Evolutionary conservation across 2,329 filamentous ascomycete species (phyloP).

Genomic region (Epichloe typhina): DNA sequence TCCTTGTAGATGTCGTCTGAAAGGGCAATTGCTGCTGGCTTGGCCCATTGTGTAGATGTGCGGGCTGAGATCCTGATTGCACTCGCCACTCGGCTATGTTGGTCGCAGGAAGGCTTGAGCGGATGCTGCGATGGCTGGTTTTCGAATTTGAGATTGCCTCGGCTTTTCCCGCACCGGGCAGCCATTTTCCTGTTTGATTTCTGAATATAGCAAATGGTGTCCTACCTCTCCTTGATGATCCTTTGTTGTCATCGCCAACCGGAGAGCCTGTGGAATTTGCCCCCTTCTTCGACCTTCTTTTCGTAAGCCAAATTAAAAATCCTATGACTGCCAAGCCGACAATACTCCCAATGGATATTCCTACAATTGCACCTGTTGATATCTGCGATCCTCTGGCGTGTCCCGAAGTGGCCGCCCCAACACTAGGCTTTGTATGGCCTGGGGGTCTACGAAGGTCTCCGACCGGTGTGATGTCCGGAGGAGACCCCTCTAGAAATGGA

Average conservation of each 20-base stretch:
- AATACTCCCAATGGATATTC: slow-evolving; percentile 36
- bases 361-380: slow-evolving; percentile 29
- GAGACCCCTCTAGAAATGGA: neutral
- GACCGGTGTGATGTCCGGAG: neutral
- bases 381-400: neutral
- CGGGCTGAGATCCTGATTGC: neutral
- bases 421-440: neutral
- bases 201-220: slow-evolving; percentile 1
- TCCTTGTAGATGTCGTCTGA: neutral
- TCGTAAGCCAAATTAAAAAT: slow-evolving; percentile 39
- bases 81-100: neutral
- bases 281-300: slow-evolving; percentile 17
- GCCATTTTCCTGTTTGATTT: neutral
- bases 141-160: slow-evolving; percentile 10
- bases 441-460: neutral
- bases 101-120: neutral
- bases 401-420: neutral
- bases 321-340: slow-evolving; percentile 28
- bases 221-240: slow-evolving; percentile 10
- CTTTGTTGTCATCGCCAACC: slow-evolving; percentile 16
- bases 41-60: neutral
- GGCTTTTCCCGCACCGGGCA: slow-evolving; percentile 13
- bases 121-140: neutral
- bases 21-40: neutral
- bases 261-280: neutral